Base-by-base conservation (phyloP, 2,329 filamentous ascomycete species). In the Grosmannia serpens region DNA sequence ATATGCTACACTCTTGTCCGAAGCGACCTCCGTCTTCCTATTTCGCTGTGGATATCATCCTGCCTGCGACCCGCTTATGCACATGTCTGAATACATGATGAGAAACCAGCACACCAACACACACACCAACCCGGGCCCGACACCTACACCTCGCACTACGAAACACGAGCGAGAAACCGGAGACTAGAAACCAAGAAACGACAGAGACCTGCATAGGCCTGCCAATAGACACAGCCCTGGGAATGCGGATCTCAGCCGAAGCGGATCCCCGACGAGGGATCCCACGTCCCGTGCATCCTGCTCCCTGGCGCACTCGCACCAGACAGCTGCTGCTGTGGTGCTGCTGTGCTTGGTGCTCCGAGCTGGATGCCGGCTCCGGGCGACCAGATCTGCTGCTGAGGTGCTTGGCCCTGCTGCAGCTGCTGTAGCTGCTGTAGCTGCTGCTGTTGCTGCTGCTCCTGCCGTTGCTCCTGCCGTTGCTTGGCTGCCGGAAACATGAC, bases 331-430 rank as follows among this genome's bases (percentile, higher is more conserved):
- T 13, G 52, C 8, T 27, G 44, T 53, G 27, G n/a, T 63, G 64
- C 22, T 64, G 67, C 33, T 65, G 46, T 46, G 68, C 62, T 22
- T 65, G 73, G 62, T 4, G 74, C 78, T 1, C 82, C 82, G 70
- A 96, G 95, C 59, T 84, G 85, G 65, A 95, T 94, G 0, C 87
- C 88, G 77, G 89, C 85, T 2, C 86, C 85, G 0, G 90, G 89
- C 58, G 83, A 85, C 91, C 91, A 96, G 69, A 88, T 84, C 8
- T 56, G 61, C 44, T 60, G 62, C 41, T 56, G 59, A 10, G 31
- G 53, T 49, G 20, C 20, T 44, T n/a, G 41, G n/a, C 8, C n/a
- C 27, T 55, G 59, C 35, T 53, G 55, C 26, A 53, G 56, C 22
- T 58, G 56, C 31, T 35, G 49, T 27, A n/a, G 35, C 20, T n/a